Conservation (phyloP, 169 alveolate species). For the Plasmodium vivax region DNA sequence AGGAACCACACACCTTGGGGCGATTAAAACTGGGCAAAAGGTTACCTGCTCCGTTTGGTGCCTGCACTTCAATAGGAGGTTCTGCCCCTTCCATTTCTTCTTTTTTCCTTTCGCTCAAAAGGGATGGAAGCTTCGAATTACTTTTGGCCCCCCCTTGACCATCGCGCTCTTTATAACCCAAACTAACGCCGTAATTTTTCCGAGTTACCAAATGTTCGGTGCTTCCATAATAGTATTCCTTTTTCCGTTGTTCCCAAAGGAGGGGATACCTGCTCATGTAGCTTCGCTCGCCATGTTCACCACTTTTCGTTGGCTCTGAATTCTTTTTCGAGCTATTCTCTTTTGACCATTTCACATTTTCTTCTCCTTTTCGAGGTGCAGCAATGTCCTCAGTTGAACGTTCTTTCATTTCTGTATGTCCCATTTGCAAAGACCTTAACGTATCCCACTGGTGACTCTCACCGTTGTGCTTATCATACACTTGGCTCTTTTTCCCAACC, state of each 20-base stretch:
- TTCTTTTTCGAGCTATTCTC: constrained; percentile 8
- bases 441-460: background rate
- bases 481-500: background rate
- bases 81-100: constrained; percentile 18
- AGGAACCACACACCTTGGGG: background rate
- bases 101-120: background rate
- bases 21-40: background rate
- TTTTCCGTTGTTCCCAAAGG: background rate
- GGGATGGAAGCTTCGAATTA: background rate
- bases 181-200: background rate
- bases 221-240: background rate
- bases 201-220: background rate
- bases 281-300: background rate
- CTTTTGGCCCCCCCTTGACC: background rate
- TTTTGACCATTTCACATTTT: background rate
- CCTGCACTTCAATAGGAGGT: background rate
- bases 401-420: background rate
- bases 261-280: background rate
- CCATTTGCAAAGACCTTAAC: background rate
- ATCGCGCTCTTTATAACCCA: background rate
- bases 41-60: background rate
- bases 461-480: background rate
- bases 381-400: background rate
- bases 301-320: background rate
- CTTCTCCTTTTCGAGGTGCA: background rate